A percentile compares a stretch with the other conserved stretches of the same genome.
phyloP scores from a whole-genome alignment of 129 eudicot species.

The Calendula officinalis region DNA sequence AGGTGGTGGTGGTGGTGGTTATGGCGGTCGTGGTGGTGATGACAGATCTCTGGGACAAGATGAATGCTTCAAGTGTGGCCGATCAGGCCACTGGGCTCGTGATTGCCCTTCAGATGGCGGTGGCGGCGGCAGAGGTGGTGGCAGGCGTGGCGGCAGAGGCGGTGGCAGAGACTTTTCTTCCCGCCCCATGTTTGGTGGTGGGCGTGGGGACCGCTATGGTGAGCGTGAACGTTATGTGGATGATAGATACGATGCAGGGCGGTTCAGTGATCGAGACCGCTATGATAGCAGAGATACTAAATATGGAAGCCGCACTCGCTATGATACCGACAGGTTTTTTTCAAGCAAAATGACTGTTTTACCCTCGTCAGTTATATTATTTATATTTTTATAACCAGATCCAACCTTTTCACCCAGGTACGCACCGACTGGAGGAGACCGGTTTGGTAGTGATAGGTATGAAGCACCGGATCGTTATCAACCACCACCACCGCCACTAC shows the following conservation, averaged over 20 bases:
- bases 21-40: constrained; percentile 69
- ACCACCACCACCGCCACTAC: constrained; percentile 23
- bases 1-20: constrained; percentile 36
- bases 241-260: constrained; percentile 76
- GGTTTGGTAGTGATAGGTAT: constrained; percentile 64
- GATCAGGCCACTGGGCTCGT: constrained; percentile 95
- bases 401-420: constrained; percentile 42
- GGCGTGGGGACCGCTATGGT: constrained; percentile 70
- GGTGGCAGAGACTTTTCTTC: constrained; percentile 50
- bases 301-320: constrained; percentile 65
- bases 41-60: constrained; percentile 73
- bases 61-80: constrained; percentile 97
- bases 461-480: constrained; percentile 71
- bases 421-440: constrained; percentile 59
- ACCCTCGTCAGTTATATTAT: neutral
- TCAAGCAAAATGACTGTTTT: constrained; percentile 9
- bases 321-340: constrained; percentile 52
- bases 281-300: constrained; percentile 74
- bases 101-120: constrained; percentile 86
- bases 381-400: neutral
- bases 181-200: constrained; percentile 60
- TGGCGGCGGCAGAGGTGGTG: constrained; percentile 35
- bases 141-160: constrained; percentile 6
- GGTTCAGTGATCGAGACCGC: constrained; percentile 71
- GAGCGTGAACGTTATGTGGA: constrained; percentile 76